Percentiles rank a stretch among this genome's conserved stretches.
phyloP scores from a whole-genome alignment of 208 protist species.

The Crithidia expoeki region DNA sequence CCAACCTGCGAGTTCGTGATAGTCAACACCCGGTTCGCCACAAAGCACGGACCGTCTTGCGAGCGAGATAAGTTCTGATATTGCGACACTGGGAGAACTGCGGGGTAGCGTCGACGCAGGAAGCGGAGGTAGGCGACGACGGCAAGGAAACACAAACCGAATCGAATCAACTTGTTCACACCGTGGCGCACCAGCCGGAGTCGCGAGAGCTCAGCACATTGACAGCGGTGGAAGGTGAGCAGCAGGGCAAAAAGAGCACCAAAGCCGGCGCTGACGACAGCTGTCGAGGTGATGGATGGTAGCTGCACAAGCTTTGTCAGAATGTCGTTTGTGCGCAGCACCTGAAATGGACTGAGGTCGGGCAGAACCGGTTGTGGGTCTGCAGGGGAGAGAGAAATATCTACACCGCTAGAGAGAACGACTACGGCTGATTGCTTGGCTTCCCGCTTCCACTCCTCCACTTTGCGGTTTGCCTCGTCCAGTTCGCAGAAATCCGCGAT shows the following conservation, averaged over 20 bases:
- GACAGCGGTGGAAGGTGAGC: slow-evolving; percentile 14
- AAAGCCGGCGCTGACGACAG: slow-evolving; percentile 36
- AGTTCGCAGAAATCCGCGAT: slow-evolving; percentile 20
- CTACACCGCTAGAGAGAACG: slow-evolving; percentile 30
- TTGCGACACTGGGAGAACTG: slow-evolving; percentile 31
- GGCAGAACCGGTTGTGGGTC: slow-evolving; percentile 34
- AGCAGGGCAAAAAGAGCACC: slow-evolving; percentile 35
- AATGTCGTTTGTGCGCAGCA: slow-evolving; percentile 40
- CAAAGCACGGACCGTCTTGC: slow-evolving; percentile 49
- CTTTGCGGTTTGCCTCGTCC: slow-evolving; percentile 43
- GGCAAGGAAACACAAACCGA: slow-evolving; percentile 4
- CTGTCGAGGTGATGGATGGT: slow-evolving; percentile 46
- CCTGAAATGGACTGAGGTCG: slow-evolving; percentile 38
- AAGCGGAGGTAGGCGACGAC: slow-evolving; percentile 32
- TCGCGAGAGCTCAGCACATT: neutral
- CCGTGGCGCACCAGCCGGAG: neutral
- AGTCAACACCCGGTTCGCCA: slow-evolving; percentile 51
- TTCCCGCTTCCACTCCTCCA: slow-evolving; percentile 47
- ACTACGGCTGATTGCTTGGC: slow-evolving; percentile 31
- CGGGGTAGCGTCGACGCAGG: slow-evolving; percentile 35
- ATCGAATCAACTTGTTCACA: slow-evolving; percentile 3
- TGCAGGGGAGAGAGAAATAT: slow-evolving; percentile 47
- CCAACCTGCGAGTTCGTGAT: slow-evolving; percentile 79
- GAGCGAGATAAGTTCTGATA: slow-evolving; percentile 49
- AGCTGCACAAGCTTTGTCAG: slow-evolving; percentile 37